phyloP scores from a whole-genome alignment of 805 yeast genomes.

The Dipodascopsis uninucleata region DNA sequence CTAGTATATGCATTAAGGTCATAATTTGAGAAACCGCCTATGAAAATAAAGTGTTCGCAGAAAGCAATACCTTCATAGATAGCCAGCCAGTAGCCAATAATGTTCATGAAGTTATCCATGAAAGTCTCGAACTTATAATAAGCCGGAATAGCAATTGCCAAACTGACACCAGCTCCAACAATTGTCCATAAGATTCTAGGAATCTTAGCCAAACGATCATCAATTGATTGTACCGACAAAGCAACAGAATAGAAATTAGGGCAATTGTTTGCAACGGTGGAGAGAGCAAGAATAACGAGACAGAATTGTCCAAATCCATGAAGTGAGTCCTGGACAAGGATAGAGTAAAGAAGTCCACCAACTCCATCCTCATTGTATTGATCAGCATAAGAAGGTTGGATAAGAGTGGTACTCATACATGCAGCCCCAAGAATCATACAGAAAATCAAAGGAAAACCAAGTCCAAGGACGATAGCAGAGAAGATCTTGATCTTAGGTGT shows the following conservation, averaged over 20 bases:
- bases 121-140: slow-evolving; percentile 68
- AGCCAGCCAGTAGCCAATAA: slow-evolving; percentile 87
- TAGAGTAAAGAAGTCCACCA: slow-evolving; percentile 81
- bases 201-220: slow-evolving; percentile 66
- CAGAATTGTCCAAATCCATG: slow-evolving; percentile 90
- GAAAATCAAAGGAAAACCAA: slow-evolving; percentile 65
- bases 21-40: slow-evolving; percentile 51
- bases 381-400: slow-evolving; percentile 44
- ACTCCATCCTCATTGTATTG: slow-evolving; percentile 53
- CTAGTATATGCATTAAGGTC: slow-evolving; percentile 63
- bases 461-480: slow-evolving; percentile 59
- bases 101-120: slow-evolving; percentile 83
- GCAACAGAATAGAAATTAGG: slow-evolving; percentile 93
- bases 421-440: slow-evolving; percentile 85
- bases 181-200: slow-evolving; percentile 86
- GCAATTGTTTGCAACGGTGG: slow-evolving; percentile 86
- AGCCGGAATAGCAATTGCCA: slow-evolving; percentile 88
- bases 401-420: slow-evolving; percentile 61
- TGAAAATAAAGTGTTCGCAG: slow-evolving; percentile 82
- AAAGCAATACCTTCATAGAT: slow-evolving; percentile 71
- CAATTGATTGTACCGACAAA: slow-evolving; percentile 77
- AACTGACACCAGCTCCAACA: slow-evolving; percentile 65
- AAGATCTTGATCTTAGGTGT: slow-evolving; percentile 60
- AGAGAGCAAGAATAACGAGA: slow-evolving; percentile 76
- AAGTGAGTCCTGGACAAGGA: slow-evolving; percentile 72